These are phyloP conservation scores for Eimeria sp. DNA, from an alignment of 169 alveolate species.

Conservation along the genomic window DNA sequence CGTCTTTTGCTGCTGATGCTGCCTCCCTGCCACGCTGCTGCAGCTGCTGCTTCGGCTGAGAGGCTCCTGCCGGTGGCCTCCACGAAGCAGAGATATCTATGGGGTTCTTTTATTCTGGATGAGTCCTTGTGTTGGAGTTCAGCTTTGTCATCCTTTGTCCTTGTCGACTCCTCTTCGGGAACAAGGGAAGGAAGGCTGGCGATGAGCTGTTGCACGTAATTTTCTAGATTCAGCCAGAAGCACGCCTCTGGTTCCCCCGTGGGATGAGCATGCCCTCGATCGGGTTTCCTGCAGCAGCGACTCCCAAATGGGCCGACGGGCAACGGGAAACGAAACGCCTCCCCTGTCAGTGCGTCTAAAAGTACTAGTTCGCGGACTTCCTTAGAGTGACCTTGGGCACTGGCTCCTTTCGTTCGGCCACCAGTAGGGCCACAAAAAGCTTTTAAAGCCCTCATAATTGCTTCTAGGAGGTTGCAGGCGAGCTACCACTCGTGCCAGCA, in stretches of 20 bases:
- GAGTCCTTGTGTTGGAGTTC: neutral
- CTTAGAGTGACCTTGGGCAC: neutral
- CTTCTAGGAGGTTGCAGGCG: neutral
- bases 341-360: slow-evolving; percentile 62
- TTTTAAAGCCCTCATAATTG: neutral
- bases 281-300: no score
- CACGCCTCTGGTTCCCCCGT: neutral
- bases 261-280: neutral
- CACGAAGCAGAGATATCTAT: slow-evolving; percentile 41
- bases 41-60: slow-evolving; percentile 61
- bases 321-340: slow-evolving; percentile 23
- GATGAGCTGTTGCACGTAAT: slow-evolving; percentile 37
- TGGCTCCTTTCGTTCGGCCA: neutral
- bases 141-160: neutral
- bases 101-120: neutral
- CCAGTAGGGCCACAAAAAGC: neutral
- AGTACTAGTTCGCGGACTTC: slow-evolving; percentile 25
- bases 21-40: neutral
- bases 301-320: neutral
- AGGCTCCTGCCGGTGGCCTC: slow-evolving; percentile 72
- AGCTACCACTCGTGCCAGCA: neutral
- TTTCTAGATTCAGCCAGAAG: slow-evolving; percentile 39
- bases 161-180: neutral
- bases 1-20: neutral
- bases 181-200: slow-evolving; percentile 41